Conservation (phyloP, 306 rosid species). For the Senna siamea region DNA sequence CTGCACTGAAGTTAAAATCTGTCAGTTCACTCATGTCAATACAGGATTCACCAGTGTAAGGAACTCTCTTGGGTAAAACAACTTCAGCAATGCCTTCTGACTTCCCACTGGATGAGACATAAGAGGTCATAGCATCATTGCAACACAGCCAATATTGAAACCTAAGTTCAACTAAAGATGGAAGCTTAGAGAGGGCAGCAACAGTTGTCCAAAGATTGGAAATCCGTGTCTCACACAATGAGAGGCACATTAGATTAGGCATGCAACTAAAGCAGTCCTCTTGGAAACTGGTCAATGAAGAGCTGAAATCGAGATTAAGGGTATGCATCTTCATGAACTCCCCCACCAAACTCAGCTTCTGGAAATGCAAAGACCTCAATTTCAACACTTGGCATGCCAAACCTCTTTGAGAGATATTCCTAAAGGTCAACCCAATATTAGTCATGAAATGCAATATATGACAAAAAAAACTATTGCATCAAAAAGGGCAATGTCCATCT, state of each 20-base stretch:
- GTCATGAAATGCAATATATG: constrained; percentile 24
- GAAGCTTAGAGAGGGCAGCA: constrained; percentile 79
- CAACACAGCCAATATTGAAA: constrained; percentile 74
- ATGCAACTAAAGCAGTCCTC: constrained; percentile 77
- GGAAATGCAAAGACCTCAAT: constrained; percentile 65
- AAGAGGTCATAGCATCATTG: constrained; percentile 57
- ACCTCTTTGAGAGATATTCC: constrained; percentile 76
- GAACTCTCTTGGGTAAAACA: constrained; percentile 44
- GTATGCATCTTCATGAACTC: constrained; percentile 68
- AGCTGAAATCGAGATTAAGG: constrained; percentile 80
- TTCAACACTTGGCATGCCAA: constrained; percentile 75
- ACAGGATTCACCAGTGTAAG: constrained; percentile 45
- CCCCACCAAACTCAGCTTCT: constrained; percentile 76
- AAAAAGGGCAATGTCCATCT: constrained; percentile 13
- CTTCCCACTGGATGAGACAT: constrained; percentile 50
- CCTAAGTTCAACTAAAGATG: constrained; percentile 74
- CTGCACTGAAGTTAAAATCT: constrained; percentile 44
- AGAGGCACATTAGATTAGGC: constrained; percentile 78
- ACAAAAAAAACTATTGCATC: constrained; percentile 20
- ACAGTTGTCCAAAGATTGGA: constrained; percentile 87
- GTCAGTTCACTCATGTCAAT: constrained; percentile 41
- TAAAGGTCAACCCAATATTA: constrained; percentile 44
- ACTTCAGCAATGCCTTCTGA: constrained; percentile 47
- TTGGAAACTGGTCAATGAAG: constrained; percentile 63
- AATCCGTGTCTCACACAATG: constrained; percentile 80